Percentiles rank a stretch among this genome's conserved stretches.
Evolutionary conservation across 164 flowering plant genomes (phyloP).

Genomic region (Umbellularia californica): DNA sequence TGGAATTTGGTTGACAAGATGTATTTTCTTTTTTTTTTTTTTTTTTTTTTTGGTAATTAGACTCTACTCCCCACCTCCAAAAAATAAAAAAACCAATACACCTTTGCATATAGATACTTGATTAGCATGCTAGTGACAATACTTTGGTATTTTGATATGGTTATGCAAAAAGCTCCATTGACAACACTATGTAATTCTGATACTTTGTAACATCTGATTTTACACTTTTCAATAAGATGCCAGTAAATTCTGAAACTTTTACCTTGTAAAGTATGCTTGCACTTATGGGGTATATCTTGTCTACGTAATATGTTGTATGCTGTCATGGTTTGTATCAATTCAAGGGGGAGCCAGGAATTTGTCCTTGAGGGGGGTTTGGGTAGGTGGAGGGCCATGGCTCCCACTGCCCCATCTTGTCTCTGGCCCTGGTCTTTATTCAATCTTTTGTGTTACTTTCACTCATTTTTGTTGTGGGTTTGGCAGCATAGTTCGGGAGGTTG

Average conservation of each 20-base stretch:
- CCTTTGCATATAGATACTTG: neutral
- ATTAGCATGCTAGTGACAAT: neutral
- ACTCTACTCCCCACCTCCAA: too few species aligned
- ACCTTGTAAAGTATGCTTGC: neutral
- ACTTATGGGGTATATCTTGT: too few species aligned
- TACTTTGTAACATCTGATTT: neutral
- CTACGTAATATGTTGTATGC: neutral
- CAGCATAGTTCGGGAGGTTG: constrained; percentile 63
- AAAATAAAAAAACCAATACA: neutral
- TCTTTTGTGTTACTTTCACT: constrained; percentile 3
- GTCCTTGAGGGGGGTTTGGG: too few species aligned
- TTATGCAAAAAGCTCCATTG: neutral
- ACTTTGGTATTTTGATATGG: neutral
- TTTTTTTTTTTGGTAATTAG: too few species aligned
- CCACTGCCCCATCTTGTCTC: too few species aligned
- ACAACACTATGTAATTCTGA: neutral
- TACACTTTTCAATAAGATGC: neutral
- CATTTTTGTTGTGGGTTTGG: constrained; percentile 4
- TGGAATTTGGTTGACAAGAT: too few species aligned
- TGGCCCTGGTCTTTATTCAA: too few species aligned
- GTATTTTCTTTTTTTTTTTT: too few species aligned
- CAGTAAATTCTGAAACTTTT: neutral
- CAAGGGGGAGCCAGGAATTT: too few species aligned
- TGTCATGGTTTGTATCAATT: neutral
- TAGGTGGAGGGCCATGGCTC: too few species aligned